These are phyloP conservation scores for Soucietia sequanensis DNA, from an alignment of 805 yeast species.

Conservation along the genomic window DNA sequence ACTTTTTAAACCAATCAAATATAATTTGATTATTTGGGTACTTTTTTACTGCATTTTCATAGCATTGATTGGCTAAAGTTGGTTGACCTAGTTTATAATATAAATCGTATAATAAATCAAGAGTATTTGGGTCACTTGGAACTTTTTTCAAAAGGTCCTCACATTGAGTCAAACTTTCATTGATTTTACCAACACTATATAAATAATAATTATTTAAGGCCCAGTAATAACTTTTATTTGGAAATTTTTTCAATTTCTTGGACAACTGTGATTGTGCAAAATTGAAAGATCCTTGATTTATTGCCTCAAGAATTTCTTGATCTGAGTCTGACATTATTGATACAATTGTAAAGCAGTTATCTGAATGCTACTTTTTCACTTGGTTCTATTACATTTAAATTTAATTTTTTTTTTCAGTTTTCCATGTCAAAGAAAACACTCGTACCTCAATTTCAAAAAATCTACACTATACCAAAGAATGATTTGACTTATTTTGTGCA, in stretches of 20 bases:
- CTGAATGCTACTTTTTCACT: too few relatives aligned
- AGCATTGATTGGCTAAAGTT: constrained; percentile 45
- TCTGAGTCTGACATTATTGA: constrained; percentile 25
- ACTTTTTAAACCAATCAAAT: constrained; percentile 56
- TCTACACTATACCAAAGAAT: too few relatives aligned
- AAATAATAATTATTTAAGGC: constrained; percentile 42
- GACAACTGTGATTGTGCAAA: constrained; percentile 51
- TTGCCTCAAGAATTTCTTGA: constrained; percentile 37
- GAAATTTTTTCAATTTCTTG: constrained; percentile 51
- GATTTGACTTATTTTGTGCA: too few relatives aligned
- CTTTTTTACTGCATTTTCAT: constrained; percentile 57
- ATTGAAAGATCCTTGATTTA: constrained; percentile 52
- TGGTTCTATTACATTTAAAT: too few relatives aligned
- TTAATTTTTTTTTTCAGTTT: too few relatives aligned
- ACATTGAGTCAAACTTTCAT: constrained; percentile 31
- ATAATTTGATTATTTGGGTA: constrained; percentile 51
- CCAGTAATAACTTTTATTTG: constrained; percentile 54
- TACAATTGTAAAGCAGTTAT: too few relatives aligned
- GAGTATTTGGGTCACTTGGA: constrained; percentile 56
- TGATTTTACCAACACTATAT: constrained; percentile 29
- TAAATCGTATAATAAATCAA: constrained; percentile 47
- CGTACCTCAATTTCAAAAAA: too few relatives aligned
- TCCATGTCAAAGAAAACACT: too few relatives aligned
- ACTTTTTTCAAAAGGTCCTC: constrained; percentile 26
- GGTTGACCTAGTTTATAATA: constrained; percentile 36